A percentile compares a stretch with the other conserved stretches of the same genome.
phyloP scores from a whole-genome alignment of 495 filamentous ascomycete genomes.

The Penicillium canescens region DNA sequence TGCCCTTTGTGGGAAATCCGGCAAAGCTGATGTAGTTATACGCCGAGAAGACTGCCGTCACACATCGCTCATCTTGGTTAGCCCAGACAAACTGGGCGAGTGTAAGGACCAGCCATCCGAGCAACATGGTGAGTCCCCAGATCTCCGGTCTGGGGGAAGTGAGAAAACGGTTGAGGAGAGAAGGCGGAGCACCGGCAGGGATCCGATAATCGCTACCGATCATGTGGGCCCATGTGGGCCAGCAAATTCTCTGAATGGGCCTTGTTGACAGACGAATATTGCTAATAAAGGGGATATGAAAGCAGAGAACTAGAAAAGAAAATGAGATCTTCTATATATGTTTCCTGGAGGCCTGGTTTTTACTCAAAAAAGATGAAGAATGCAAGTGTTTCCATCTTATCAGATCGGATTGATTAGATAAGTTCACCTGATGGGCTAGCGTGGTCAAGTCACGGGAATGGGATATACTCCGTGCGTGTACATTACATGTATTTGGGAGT shows the following conservation, averaged over 20 bases:
- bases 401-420: constrained; percentile 3
- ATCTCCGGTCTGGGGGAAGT: neutral
- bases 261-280: neutral
- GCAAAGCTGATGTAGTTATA: constrained; percentile 40
- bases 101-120: constrained; percentile 16
- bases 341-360: too few relatives aligned
- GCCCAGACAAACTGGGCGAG: constrained; percentile 8
- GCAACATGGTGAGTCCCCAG: constrained; percentile 1
- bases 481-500: too few relatives aligned
- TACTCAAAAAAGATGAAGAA: too few relatives aligned
- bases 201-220: constrained; percentile 9
- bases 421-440: neutral
- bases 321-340: too few relatives aligned
- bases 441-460: too few relatives aligned
- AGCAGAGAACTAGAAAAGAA: too few relatives aligned
- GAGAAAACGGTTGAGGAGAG: neutral
- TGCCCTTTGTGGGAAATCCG: constrained; percentile 19
- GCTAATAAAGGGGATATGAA: neutral
- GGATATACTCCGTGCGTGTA: too few relatives aligned
- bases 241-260: constrained; percentile 2
- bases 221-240: constrained; percentile 7
- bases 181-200: constrained; percentile 3
- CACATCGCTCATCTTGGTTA: constrained; percentile 34
- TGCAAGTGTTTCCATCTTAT: too few relatives aligned
- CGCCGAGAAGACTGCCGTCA: constrained; percentile 36